Evolutionary conservation across 495 filamentous ascomycete species (phyloP), one percentile per base, ranked within the genome.

Genomic region (Cetradonia linearis): DNA sequence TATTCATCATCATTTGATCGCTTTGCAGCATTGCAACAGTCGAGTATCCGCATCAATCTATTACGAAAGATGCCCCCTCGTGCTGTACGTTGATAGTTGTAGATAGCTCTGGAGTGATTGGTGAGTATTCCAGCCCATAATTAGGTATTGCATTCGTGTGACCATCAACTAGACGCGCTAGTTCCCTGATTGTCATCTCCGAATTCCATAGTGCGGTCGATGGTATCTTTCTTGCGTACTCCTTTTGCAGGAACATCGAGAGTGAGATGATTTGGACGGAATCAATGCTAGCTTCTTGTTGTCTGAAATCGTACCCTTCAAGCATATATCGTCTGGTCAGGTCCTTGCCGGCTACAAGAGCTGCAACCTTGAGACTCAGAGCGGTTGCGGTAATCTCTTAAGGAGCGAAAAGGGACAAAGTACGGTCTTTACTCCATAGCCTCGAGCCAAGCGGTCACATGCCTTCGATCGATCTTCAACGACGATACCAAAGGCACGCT

Each of bases 231-330:
- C 63, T 59, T 6, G 58, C 53, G 42, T 67, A 72, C 5, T 58
- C 18, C 52, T 64, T 54, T 59, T 65, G 59, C n/a, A 72, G 58
- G 48, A 66, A 64, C 33, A 65, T 69, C 33, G 65, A 63, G 44
- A 72, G 58, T 18, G 64, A 69, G 25, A 70, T 70, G 36, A 70
- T 61, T 49, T 70, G 67, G 13, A 72, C 63, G 1, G 70, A 72
- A 62, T 72, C 66, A 36, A 72, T 65, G 37, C 70, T 69, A 30
- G 61, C 62, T 6, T 66, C 64, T n/a, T 63, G 55, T 13, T 69
- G 53, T 40, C 53, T 49, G 40, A 71, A 70, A 54, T 70, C 65
- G n/a, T 61, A 63, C 11, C 65, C 65, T 42, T 65, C 37, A 6
- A 70, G 42, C n/a, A 0, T 30, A 0, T 54, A 20, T 20, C 37